Percentiles rank a stretch among this genome's conserved stretches.
phyloP scores from a whole-genome alignment of 257 asterid genomes.

The Echium plantagineum region DNA sequence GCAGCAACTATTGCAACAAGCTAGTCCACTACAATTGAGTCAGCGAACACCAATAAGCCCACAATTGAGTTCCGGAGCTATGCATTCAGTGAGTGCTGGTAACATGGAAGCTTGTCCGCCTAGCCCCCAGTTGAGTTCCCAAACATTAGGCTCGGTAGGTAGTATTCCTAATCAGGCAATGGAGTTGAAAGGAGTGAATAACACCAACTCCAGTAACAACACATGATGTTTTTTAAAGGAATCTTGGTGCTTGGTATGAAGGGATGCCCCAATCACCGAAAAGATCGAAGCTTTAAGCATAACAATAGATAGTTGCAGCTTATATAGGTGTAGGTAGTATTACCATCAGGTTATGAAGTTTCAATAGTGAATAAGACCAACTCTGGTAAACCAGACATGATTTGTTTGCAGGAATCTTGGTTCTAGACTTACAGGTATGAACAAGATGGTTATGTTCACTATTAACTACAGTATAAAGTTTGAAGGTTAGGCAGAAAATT shows the following conservation, averaged over 20 bases:
- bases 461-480: too few species aligned
- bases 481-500: too few species aligned
- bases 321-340: constrained; percentile 44
- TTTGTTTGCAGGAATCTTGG: too few species aligned
- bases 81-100: constrained; percentile 47
- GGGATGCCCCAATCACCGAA: neutral
- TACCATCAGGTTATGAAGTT: constrained; percentile 73
- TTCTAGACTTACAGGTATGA: too few species aligned
- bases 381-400: constrained; percentile 37
- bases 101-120: constrained; percentile 84
- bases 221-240: constrained; percentile 1
- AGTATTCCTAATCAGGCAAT: constrained; percentile 74
- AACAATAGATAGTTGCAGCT: neutral
- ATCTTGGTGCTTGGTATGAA: neutral
- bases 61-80: constrained; percentile 85
- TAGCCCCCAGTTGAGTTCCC: constrained; percentile 94
- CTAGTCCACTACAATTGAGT: constrained; percentile 83
- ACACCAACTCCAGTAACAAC: constrained; percentile 54
- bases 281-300: neutral
- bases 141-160: constrained; percentile 80
- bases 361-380: constrained; percentile 73
- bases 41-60: constrained; percentile 96
- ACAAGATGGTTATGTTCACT: too few species aligned
- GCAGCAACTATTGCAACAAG: constrained; percentile 47
- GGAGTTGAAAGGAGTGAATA: constrained; percentile 85